Conservation (phyloP, 208 protist species). For the Herpetomonas muscarum region DNA sequence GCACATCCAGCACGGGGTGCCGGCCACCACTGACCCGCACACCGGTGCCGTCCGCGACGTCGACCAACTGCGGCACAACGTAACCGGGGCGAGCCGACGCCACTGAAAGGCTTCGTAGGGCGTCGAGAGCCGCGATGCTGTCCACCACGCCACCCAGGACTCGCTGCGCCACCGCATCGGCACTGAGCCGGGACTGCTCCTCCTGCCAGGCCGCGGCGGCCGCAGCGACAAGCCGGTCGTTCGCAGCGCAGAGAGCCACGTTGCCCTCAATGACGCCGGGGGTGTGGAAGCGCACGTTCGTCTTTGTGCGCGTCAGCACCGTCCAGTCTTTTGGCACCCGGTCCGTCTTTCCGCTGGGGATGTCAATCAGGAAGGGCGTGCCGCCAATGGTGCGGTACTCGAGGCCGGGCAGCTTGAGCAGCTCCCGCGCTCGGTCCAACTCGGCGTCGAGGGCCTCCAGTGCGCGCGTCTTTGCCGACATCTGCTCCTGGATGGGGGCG, state of each 20-base stretch:
- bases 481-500: slow-evolving; percentile 27
- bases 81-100: slow-evolving; percentile 61
- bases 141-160: slow-evolving; percentile 40
- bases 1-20: slow-evolving; percentile 68
- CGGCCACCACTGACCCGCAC: slow-evolving; percentile 48
- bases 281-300: slow-evolving; percentile 81
- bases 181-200: slow-evolving; percentile 30
- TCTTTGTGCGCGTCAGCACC: slow-evolving; percentile 75
- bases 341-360: slow-evolving; percentile 45
- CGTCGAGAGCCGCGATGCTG: slow-evolving; percentile 54
- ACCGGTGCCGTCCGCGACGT: slow-evolving; percentile 2
- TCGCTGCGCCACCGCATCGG: slow-evolving; percentile 18
- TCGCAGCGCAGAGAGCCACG: slow-evolving; percentile 52
- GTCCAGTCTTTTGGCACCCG: slow-evolving; percentile 58
- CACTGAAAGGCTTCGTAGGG: slow-evolving; percentile 49
- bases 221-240: slow-evolving; percentile 55
- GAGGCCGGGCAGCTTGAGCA: slow-evolving; percentile 50
- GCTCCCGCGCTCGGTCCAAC: slow-evolving; percentile 38
- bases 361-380: slow-evolving; percentile 74
- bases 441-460: slow-evolving; percentile 46
- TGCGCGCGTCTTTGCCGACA: slow-evolving; percentile 32
- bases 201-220: slow-evolving; percentile 53
- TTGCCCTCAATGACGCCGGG: slow-evolving; percentile 50
- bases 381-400: slow-evolving; percentile 79
- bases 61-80: slow-evolving; percentile 34